Percentiles rank a stretch among this genome's conserved stretches.
phyloP scores from a whole-genome alignment of 768 basidiomycete genomes.

The Pisolithus microcarpus region DNA sequence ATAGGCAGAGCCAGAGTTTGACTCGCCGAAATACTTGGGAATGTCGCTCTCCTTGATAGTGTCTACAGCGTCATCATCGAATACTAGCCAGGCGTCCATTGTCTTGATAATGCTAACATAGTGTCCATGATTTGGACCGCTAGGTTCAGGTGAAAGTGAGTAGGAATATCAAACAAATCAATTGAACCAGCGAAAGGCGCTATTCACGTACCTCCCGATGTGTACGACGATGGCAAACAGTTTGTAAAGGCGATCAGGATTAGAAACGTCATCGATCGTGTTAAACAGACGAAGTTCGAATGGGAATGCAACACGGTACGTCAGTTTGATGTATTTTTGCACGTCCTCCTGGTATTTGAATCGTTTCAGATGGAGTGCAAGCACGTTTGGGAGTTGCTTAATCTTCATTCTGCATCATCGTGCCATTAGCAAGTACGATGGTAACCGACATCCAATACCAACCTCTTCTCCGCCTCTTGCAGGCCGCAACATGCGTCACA shows the following conservation, averaged over 20 bases:
- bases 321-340: constrained; percentile 86
- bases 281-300: constrained; percentile 93
- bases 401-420: constrained; percentile 82
- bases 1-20: constrained; percentile 81
- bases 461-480: constrained; percentile 97
- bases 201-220: constrained; percentile 83
- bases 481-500: constrained; percentile 96
- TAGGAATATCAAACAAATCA: constrained; percentile 6
- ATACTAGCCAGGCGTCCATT: constrained; percentile 78
- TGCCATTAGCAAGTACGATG: constrained; percentile 7
- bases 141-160: constrained; percentile 27
- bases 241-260: constrained; percentile 90
- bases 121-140: constrained; percentile 98
- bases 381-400: constrained; percentile 89
- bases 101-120: constrained; percentile 94
- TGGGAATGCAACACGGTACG: constrained; percentile 96
- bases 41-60: constrained; percentile 86
- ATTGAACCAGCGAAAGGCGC: constrained; percentile 7
- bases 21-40: constrained; percentile 91
- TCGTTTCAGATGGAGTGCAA: constrained; percentile 93
- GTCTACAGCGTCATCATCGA: constrained; percentile 93
- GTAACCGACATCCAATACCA: constrained; percentile 19
- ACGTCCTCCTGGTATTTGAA: constrained; percentile 98
- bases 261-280: constrained; percentile 86
- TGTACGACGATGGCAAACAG: constrained; percentile 98